phyloP scores from a whole-genome alignment of 176 grass and related monocot genomes.

The Triticum aestivum region DNA sequence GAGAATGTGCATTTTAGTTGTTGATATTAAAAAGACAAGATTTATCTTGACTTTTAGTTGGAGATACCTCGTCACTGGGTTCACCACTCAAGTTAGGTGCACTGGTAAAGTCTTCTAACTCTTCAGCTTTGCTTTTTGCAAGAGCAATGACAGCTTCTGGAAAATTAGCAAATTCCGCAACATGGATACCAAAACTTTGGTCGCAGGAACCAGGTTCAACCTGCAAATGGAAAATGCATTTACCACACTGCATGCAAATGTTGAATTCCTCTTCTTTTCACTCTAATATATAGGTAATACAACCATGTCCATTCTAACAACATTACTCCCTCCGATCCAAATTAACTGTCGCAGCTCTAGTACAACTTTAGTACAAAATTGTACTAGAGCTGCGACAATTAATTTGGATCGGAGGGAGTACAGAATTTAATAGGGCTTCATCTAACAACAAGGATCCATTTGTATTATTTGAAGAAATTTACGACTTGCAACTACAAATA shows the following conservation, averaged over 20 bases:
- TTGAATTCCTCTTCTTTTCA: not conserved
- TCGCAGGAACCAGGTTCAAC: conserved; percentile 93
- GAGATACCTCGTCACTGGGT: conserved; percentile 68
- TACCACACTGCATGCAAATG: conserved; percentile 25
- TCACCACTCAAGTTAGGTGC: conserved; percentile 35
- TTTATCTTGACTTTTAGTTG: conserved; percentile 1
- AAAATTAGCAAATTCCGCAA: conserved; percentile 97
- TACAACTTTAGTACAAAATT: no score
- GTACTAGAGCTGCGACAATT: not conserved
- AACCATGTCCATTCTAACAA: not conserved
- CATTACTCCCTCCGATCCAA: no score
- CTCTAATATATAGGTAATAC: not conserved
- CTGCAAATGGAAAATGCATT: conserved; percentile 44
- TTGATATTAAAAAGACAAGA: conserved; percentile 11
- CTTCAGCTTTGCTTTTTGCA: conserved; percentile 93
- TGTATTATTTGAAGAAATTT: not conserved
- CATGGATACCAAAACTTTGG: conserved; percentile 99
- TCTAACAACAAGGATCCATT: not conserved
- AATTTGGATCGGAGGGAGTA: no score
- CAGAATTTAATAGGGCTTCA: not conserved
- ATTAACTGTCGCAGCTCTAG: no score
- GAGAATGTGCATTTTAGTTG: not conserved
- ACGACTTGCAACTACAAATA: not conserved
- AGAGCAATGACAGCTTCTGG: conserved; percentile 82
- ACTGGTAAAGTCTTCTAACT: conserved; percentile 90